Evolutionary conservation across 1,284 basidiomycete species (phyloP), one percentile per base, ranked within the genome.

Genomic region (Naganishia cerealis): DNA sequence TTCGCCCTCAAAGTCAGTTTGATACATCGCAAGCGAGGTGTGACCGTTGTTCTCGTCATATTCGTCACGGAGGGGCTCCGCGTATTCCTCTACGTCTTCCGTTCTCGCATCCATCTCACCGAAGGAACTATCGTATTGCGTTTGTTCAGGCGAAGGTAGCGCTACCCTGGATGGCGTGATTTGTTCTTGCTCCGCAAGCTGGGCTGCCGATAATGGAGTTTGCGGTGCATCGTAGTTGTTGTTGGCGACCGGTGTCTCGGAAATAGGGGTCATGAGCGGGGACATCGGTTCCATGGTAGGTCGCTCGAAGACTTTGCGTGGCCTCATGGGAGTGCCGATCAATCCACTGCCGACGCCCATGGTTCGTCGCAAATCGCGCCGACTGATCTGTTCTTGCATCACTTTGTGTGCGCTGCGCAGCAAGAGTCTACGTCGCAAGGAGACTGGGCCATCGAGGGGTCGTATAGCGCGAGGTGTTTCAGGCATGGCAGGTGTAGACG

Each of bases 361-460:
- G 5, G 73, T 73, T 12, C 70, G 61, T 12, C 71, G 70, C 15
- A 74, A 71, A 39, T 75, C 72, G 2, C 48, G 48, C 26, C 66
- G 57, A 33, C 66, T 53, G 40, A 62, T 57, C 42, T 70, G 69
- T 9, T 54, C 54, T 57, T 79, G 73, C 76, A 76, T 77, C 5
- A 73, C 74, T 68, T 78, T 79, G 18, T 78, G 72, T 0, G 78
- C 79, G 0, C 78, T 78, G 3, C 76, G 73, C 7, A 80, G 71
- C 5, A 81, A 72, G 1, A 80, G 71, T 2, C 75, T 72, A 57
- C 78, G 76, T 56, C 78, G 74, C 4, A 81, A 72, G 0, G 78
- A 77, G 72, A 72, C 1, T 73, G 70, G 24, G 52, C 71, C 16
- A 74, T 76, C 36, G 73, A 73, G 3, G 75, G 78, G 16, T 75